Percentiles rank a stretch among this genome's conserved stretches.
Evolutionary conservation across 106 monocot genomes (phyloP).

Genomic region (Gastrodia elata): DNA sequence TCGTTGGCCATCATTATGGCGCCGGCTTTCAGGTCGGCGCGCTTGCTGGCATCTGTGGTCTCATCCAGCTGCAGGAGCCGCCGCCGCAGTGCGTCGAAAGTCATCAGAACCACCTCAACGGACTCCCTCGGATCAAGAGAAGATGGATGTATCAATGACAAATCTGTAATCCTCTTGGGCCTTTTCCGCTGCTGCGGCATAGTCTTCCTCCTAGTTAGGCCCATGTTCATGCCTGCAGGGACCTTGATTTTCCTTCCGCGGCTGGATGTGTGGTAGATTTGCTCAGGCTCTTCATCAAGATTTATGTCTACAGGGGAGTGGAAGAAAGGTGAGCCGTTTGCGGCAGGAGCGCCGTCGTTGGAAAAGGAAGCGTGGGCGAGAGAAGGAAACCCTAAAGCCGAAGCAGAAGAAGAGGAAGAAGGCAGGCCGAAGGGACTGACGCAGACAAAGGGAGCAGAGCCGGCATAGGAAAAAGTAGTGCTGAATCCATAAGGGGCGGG

Average conservation of each 20-base stretch:
- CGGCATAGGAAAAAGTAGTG: slow-evolving; percentile 9
- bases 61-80: slow-evolving; percentile 52
- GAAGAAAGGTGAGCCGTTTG: slow-evolving; percentile 11
- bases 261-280: slow-evolving; percentile 8
- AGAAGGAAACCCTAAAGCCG: not conserved
- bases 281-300: slow-evolving; percentile 3
- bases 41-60: slow-evolving; percentile 24
- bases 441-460: slow-evolving; percentile 27
- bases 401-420: not conserved
- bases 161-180: slow-evolving; percentile 13
- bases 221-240: slow-evolving; percentile 1
- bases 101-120: slow-evolving; percentile 47
- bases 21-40: slow-evolving; percentile 49
- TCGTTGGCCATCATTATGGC: slow-evolving; percentile 43
- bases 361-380: not conserved
- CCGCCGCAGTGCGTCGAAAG: slow-evolving; percentile 58
- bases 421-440: slow-evolving; percentile 18
- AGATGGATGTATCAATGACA: slow-evolving; percentile 21
- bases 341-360: not conserved
- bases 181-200: slow-evolving; percentile 10
- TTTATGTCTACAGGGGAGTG: not conserved
- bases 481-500: slow-evolving; percentile 26
- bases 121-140: slow-evolving; percentile 34
- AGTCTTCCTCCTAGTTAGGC: slow-evolving; percentile 4
- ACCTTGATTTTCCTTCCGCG: slow-evolving; percentile 20